Base-by-base conservation (phyloP, 1,139 yeast species). In the Blastobotrys buckinghamii region DNA sequence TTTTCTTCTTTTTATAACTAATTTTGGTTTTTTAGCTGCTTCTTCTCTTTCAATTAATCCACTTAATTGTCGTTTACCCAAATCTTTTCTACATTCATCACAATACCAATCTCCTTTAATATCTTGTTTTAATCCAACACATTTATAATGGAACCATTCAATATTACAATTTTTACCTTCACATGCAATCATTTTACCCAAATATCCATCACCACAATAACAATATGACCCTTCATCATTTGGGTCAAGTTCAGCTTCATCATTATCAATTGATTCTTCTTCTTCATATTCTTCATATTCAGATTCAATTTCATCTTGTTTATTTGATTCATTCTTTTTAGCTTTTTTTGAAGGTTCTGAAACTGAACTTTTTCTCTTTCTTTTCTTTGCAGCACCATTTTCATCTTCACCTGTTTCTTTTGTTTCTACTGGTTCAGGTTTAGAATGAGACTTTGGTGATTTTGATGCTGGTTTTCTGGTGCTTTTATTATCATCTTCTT, bases 161-260 rank as follows among this genome's bases (percentile, higher is more conserved):
- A 71, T 79, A 50, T 79, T 75, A 69, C 96, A 87, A 53, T 79
- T 78, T 22, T 76, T 78, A 60, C 84, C 83, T 63, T 88, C 96
- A 65, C 96, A 87, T 0, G 94, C 96, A 65, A 87, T 79, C 96
- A 87, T 87, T 54, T 84, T 86, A 9, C 95, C 96, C 66, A 80
- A 83, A 2, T 90, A 83, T 0, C 82, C 86, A 51, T 85, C 77
- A 55, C 83, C 84, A 64, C 96, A 87, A 66, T 82, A 76, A 66
- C 96, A 87, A 64, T 86, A 87, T 47, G 51, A 57, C 42, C 57
- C 60, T 10, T 17, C 27, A 5, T 22, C 24, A 5, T 22, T 22
- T 4, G 24, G 7, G 4, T 22, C 24, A 22, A 22, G 24, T 22
- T 22, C 7, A 22, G 24, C 7, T 22, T 22, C 24, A 5, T 22